Evolutionary conservation across 148 eudicot species (phyloP), one percentile per base, ranked within the genome.

Genomic region (Vaccinium corymbosum): DNA sequence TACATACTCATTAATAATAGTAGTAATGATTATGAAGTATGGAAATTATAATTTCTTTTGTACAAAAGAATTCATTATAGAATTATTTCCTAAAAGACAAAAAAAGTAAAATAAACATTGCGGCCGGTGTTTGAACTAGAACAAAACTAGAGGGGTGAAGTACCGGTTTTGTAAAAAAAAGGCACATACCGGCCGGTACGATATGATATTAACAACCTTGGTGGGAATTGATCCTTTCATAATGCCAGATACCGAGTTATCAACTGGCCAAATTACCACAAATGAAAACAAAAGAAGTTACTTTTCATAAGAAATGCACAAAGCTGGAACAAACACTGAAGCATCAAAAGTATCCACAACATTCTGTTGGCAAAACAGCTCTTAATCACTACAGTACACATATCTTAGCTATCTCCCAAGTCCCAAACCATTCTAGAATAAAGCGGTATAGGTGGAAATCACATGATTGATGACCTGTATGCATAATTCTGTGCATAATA

Each of bases 271-370:
- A 2, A n/a, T 1, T 1, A n/a, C 70, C 27, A 64, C 22, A 22
- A 22, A 9, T 64, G 5, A 13, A 0, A 64, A 42, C 46, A 42
- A 42, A 42, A 3, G 46, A 42, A 22, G 13, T 64, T 22, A 64
- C 29, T 77, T 77, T 75, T 77, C 59, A 25, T 77, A 25, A n/a
- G 59, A 77, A 61, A 42, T 59, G 53, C 82, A 35, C 48, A 20
- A 27, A 42, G 4, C 27, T 66, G 19, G 27, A 52, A 35, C 20
- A 20, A 66, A 35, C 70, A 80, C 73, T 57, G 17, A 57, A 61
- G 27, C 32, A 46, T 35, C 29, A 80, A 51, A 77, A 46, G 61
- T 50, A 12, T 49, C 20, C 11, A 11, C 49, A 51, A 22, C 51
- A 8, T 19, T 74, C 19, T 74, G 27, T 46, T 49, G 56, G 29